Percentiles rank a stretch among this genome's conserved stretches.
phyloP scores from a whole-genome alignment of 192 early-diverging fungal species.

The Mortierella claussenii region DNA sequence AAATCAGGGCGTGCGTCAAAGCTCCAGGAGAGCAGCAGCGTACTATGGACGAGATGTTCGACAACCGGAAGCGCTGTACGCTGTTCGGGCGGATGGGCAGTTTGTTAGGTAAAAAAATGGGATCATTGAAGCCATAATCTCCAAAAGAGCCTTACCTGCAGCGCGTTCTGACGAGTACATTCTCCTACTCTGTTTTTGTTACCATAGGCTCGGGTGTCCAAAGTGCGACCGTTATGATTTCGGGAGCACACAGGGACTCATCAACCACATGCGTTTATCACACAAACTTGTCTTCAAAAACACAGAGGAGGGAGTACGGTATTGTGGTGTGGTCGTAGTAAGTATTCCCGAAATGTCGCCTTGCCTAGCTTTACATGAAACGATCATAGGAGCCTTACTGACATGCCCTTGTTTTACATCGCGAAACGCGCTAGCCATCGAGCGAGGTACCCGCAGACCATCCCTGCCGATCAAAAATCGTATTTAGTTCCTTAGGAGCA shows the following conservation, averaged over 20 bases:
- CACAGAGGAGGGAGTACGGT: constrained; percentile 76
- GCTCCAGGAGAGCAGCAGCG: constrained; percentile 28
- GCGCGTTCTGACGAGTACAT: no score
- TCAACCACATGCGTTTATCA: constrained; percentile 83
- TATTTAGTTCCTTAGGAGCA: constrained; percentile 37
- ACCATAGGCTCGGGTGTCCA: constrained; percentile 76
- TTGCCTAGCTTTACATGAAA: no score
- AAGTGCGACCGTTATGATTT: constrained; percentile 82
- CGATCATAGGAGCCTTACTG: no score
- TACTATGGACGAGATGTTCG: constrained; percentile 33
- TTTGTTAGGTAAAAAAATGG: constrained; percentile 36
- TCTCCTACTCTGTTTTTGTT: background rate
- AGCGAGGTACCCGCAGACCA: constrained; percentile 42
- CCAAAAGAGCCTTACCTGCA: no score
- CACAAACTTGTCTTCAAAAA: constrained; percentile 81
- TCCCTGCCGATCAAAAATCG: constrained; percentile 40
- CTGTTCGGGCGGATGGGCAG: constrained; percentile 48
- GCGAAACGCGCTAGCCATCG: constrained; percentile 21
- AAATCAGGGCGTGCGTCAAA: constrained; percentile 6
- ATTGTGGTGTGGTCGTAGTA: constrained; percentile 76
- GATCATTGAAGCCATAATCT: no score
- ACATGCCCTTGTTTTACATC: no score
- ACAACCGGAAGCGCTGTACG: constrained; percentile 40
- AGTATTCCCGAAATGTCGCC: no score
- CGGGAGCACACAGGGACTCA: constrained; percentile 85